A percentile compares a stretch with the other conserved stretches of the same genome.
phyloP scores from a whole-genome alignment of 345 rosid genomes.

The Rhodamnia argentea region DNA sequence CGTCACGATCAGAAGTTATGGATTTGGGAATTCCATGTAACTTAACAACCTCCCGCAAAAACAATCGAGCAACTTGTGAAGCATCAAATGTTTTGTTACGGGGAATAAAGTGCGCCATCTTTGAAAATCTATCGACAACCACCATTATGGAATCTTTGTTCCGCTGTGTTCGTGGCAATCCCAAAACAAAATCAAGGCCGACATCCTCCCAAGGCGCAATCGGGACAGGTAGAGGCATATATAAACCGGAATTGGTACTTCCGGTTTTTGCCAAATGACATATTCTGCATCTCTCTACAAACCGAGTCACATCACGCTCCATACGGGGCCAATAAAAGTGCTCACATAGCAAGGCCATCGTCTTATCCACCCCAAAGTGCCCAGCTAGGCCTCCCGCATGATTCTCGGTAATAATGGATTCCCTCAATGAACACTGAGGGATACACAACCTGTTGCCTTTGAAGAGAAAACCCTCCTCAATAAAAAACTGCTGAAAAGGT shows the following conservation, averaged over 20 bases:
- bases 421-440: too few relatives aligned
- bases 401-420: too few relatives aligned
- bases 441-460: too few relatives aligned
- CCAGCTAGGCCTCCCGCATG: too few relatives aligned
- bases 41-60: background rate
- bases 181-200: background rate
- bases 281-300: too few relatives aligned
- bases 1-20: background rate
- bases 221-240: background rate
- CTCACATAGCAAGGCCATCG: too few relatives aligned
- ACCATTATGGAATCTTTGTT: background rate
- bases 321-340: too few relatives aligned
- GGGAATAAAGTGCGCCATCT: too few relatives aligned
- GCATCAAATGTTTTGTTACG: too few relatives aligned
- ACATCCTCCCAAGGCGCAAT: background rate
- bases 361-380: too few relatives aligned
- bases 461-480: background rate
- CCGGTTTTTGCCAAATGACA: too few relatives aligned
- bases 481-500: background rate
- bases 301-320: too few relatives aligned
- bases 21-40: background rate
- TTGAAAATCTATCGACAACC: background rate
- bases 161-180: background rate
- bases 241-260: background rate
- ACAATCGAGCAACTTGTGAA: background rate